Base-by-base conservation (phyloP, 2,329 filamentous ascomycete genomes). In the Calonectria multiphialidica region DNA sequence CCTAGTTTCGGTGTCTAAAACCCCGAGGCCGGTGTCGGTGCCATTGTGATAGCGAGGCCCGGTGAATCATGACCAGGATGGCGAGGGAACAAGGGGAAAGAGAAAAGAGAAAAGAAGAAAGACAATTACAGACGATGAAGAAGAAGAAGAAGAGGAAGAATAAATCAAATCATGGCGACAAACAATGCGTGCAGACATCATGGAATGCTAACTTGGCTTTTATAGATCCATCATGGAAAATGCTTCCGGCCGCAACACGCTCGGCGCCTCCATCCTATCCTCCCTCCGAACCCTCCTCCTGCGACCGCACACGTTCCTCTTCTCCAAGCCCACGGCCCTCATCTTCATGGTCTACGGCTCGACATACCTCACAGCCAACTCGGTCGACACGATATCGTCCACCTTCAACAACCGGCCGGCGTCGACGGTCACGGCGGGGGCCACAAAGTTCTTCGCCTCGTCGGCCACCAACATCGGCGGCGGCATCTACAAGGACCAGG, bases 291-390 rank as follows among this genome's bases (percentile, higher is more conserved):
- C 87, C 45, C 86, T 95, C 64, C 59, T 93, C 70, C 76, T 86
- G n/a, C 88, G 86, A 10, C 93, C 93, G 0, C 91, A 92, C 71
- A 78, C 83, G 28, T 87, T 93, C 78, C 79, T 95, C 75, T 83
- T 91, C 81, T 91, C 91, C 62, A 90, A 90, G 71, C 93, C 93
- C 1, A 93, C 93, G 78, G 90, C 86, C 55, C 88, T 95, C 75
- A 93, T 95, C 81, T 89, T 91, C 84, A 86, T 90, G 84, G 87
- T 98, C 50, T 98, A 98, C 87, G 94, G 92, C 73, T 93, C 94
- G 76, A 98, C 96, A 71, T 98, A 98, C 86, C 86, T 97, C 15
- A 95, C 94, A 1, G 96, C 96, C 75, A 98, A 98, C 86, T 85
- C 90, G 15, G 91, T 98, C 81, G 96, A 98, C 86, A 98, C 96